These are phyloP conservation scores for Nemania bipapillata DNA, from an alignment of 2,329 filamentous ascomycete genomes.

Conservation along the genomic window DNA sequence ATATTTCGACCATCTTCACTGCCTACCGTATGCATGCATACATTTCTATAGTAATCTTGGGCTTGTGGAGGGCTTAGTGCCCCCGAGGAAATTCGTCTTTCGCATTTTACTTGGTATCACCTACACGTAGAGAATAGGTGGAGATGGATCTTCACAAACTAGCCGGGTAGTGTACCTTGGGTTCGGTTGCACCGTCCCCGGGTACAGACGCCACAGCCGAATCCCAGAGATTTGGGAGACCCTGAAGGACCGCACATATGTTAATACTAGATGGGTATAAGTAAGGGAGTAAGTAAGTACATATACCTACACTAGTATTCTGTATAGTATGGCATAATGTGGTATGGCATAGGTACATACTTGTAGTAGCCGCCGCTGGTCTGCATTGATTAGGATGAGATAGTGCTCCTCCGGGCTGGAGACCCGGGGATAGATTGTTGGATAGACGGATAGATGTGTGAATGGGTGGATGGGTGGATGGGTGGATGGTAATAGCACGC, in stretches of 20 bases:
- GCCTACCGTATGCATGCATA: neutral
- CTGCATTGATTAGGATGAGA: constrained; percentile 11
- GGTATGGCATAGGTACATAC: neutral
- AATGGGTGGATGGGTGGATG: no score
- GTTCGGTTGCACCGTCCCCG: constrained; percentile 35
- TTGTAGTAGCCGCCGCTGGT: constrained; percentile 20
- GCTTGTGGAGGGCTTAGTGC: neutral
- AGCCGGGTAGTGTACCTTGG: constrained; percentile 11
- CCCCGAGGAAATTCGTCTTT: constrained; percentile 17
- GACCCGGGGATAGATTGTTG: constrained; percentile 21
- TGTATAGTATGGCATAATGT: neutral
- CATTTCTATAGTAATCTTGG: neutral
- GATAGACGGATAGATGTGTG: no score
- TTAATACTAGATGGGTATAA: neutral
- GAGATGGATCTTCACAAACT: constrained; percentile 20
- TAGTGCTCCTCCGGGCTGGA: constrained; percentile 13
- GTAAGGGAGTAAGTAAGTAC: neutral
- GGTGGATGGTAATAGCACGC: constrained; percentile 24
- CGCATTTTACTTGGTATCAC: no score
- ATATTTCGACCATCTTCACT: neutral
- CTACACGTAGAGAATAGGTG: no score
- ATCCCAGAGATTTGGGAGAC: constrained; percentile 32
- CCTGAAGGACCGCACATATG: constrained; percentile 35
- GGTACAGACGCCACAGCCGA: constrained; percentile 34
- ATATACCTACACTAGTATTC: neutral